phyloP scores from a whole-genome alignment of 805 yeast species.

The Maudiozyma serrabonitensis region DNA sequence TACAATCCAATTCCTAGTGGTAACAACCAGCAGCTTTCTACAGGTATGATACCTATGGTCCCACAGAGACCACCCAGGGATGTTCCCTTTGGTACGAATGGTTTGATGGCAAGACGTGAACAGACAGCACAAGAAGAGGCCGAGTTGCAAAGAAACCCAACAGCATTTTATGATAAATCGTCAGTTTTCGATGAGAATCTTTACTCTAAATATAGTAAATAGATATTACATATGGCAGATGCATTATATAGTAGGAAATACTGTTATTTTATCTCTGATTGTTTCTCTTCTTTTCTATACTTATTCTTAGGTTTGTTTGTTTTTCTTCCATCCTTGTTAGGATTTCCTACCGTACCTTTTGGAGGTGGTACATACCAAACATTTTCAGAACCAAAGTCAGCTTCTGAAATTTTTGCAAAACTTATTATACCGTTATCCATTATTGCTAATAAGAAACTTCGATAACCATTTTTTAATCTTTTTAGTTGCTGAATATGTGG shows the following conservation, averaged over 20 bases:
- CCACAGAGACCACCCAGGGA: slow-evolving; percentile 8
- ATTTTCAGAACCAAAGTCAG: slow-evolving; percentile 36
- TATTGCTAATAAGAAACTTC: slow-evolving; percentile 50
- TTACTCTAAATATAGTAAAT: slow-evolving; percentile 31
- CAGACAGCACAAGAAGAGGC: slow-evolving; percentile 13
- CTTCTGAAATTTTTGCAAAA: slow-evolving; percentile 45
- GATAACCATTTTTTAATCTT: slow-evolving; percentile 43
- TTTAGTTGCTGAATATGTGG: slow-evolving; percentile 27
- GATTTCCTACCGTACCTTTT: not conserved
- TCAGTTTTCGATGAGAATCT: slow-evolving; percentile 41
- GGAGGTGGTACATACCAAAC: slow-evolving; percentile 24
- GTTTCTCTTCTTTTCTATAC: not conserved
- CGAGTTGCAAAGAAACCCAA: slow-evolving; percentile 27
- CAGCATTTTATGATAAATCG: slow-evolving; percentile 39
- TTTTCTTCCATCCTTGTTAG: not conserved
- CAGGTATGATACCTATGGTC: not conserved
- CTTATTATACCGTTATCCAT: slow-evolving; percentile 70
- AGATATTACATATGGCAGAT: not conserved
- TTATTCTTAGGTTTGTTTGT: not conserved
- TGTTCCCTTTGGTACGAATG: slow-evolving; percentile 5
- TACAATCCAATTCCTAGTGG: not conserved
- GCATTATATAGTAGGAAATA: too few species aligned
- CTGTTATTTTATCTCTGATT: not conserved
- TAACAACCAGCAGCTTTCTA: not conserved
- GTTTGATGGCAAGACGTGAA: slow-evolving; percentile 3